Evolutionary conservation across 2,329 filamentous ascomycete genomes (phyloP).

Genomic region (Neoarthrinium moseri): DNA sequence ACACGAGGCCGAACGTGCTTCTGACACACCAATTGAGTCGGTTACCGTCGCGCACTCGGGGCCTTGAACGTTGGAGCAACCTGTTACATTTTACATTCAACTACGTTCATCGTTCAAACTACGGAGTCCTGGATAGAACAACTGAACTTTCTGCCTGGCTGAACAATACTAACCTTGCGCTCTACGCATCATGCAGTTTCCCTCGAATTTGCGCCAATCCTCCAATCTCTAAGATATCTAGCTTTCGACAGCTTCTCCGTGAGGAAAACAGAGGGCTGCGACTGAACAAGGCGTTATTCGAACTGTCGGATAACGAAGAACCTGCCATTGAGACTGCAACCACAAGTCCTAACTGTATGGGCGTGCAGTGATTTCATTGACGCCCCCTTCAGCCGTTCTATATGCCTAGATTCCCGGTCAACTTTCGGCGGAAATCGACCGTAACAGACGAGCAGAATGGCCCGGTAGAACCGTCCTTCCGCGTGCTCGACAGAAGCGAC

Average conservation of each 20-base stretch:
- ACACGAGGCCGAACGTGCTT: too few relatives aligned
- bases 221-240: neutral
- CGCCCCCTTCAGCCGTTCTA: constrained; percentile 33
- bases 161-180: constrained; percentile 29
- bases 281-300: too few relatives aligned
- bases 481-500: constrained; percentile 56
- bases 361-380: constrained; percentile 9
- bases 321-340: too few relatives aligned
- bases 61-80: too few relatives aligned
- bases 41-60: too few relatives aligned
- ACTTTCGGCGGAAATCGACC: constrained; percentile 61
- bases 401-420: constrained; percentile 63
- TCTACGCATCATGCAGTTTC: constrained; percentile 33
- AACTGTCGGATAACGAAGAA: too few relatives aligned
- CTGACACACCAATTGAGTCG: too few relatives aligned
- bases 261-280: too few relatives aligned
- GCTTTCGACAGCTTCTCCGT: neutral
- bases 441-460: constrained; percentile 54
- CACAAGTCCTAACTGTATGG: constrained; percentile 6
- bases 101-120: too few relatives aligned
- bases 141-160: too few relatives aligned
- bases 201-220: constrained; percentile 25
- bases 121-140: constrained; percentile 1
- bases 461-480: constrained; percentile 52
- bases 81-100: too few relatives aligned